Evolutionary conservation across 768 basidiomycete species (phyloP), one percentile per base, ranked within the genome.

Genomic region (Podaxis carcinomalis): DNA sequence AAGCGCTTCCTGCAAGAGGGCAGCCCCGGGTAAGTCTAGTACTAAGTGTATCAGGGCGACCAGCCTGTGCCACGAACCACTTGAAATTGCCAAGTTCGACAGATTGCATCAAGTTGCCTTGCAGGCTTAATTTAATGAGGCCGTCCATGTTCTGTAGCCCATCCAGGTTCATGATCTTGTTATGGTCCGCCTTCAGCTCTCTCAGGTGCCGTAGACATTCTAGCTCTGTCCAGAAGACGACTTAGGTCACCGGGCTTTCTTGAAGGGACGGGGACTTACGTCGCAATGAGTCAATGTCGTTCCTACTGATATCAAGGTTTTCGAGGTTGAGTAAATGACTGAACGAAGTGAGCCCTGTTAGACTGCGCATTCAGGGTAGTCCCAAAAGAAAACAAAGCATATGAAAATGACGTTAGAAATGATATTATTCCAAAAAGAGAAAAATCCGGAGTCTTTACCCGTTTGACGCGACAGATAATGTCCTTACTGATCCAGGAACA

Each of bases 161-260:
- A 44, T 89, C 86, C 14, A 93, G 67, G 68, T 80, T 85, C 16
- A 71, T 74, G 65, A 99, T 88, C 70, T 78, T 80, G 75, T 98
- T 98, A 55, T 85, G 83, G 70, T 98, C 93, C n/a, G 91, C 90
- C 59, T 85, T 89, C 57, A 99, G 83, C 71, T 98, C 94, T 37
- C 93, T 84, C 58, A 98, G 77, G 70, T 92, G 93, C 62, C 85
- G 82, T 58, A 98, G 81, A 71, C 90, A 92, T 62, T 83, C 81
- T 28, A 98, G 78, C 71, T 97, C 95, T 97, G 70, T 51, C 25
- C 55, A 59, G 56, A 54, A 40, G 52, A 63, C 52, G 65, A 61
- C 55, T 58, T 50, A 66, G 63, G 50, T 59, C 44, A 63, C 16
- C 1, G 42, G 35, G 28, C 59, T 39, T 27, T 42, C 42, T 42